phyloP scores from a whole-genome alignment of 148 eudicot genomes.

The Pouteria glomerata region DNA sequence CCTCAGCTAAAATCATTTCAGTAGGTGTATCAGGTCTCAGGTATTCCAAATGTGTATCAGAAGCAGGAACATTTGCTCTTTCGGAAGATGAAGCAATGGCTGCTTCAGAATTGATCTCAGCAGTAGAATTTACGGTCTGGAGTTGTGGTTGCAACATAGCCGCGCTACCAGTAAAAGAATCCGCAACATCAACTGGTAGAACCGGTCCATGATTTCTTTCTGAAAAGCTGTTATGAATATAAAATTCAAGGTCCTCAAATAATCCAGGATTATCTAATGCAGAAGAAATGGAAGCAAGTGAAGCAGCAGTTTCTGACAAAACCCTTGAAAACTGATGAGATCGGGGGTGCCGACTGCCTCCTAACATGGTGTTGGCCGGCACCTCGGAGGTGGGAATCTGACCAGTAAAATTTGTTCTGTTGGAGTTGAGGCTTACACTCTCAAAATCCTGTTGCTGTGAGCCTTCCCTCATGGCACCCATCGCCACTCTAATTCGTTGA shows the following conservation, averaged over 20 bases:
- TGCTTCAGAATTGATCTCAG: neutral
- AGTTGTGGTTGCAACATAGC: conserved; percentile 5
- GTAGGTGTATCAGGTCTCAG: neutral
- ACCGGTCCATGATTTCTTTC: conserved; percentile 6
- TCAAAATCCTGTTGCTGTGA: too few relatives aligned
- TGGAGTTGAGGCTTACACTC: too few relatives aligned
- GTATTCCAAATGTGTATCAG: conserved; percentile 8
- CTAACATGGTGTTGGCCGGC: neutral
- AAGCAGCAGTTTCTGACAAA: conserved; percentile 38
- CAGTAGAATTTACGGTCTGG: conserved; percentile 14
- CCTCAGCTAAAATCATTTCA: neutral
- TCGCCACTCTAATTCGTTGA: neutral
- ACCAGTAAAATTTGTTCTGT: too few relatives aligned
- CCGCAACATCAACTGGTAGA: neutral
- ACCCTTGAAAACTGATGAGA: conserved; percentile 35
- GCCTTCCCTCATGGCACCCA: neutral
- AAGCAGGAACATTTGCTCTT: conserved; percentile 16
- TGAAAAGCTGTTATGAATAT: conserved; percentile 14
- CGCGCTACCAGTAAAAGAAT: conserved; percentile 9
- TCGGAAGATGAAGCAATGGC: conserved; percentile 17
- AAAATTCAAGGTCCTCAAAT: conserved; percentile 34
- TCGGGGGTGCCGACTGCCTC: conserved; percentile 15
- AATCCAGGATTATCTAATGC: conserved; percentile 34
- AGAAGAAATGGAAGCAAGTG: conserved; percentile 38
- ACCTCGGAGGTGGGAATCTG: neutral